Evolutionary conservation across 371 early-diverging fungal species (phyloP), one percentile per base, ranked within the genome.

Genomic region (Mucor racemosus): DNA sequence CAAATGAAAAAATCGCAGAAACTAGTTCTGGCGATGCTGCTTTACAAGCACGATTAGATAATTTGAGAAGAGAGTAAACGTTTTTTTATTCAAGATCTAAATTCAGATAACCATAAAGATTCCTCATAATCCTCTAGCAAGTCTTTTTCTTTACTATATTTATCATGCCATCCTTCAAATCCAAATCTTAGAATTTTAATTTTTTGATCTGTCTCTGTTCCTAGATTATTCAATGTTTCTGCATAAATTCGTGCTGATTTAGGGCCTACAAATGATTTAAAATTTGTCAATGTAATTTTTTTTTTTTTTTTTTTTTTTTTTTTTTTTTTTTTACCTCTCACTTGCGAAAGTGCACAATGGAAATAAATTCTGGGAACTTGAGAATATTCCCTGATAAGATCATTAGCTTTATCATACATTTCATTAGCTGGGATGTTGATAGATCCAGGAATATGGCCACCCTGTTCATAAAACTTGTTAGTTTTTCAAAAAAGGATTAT

Each of bases 21-120:
- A 72, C 82, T 15, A 86, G 88, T 10, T 89, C 86, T 21, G 90
- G 92, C 73, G 95, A 94, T 80, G 93, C 92, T 58, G 93, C 93
- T n/a, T 79, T 96, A 64, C 94, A 95, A 77, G 95, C 95, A n/a
- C 85, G 97, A 60, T 79, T 96, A 69, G 92, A 95, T 69, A 94
- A 94, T 64, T 84, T 96, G 66, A 90, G 95, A 72, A 79, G 92
- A 59, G 95, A 96, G 77, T 94, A 88, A 11, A n/a, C 48, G 8
- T 15, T 50, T 50, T 15, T 50, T 50, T 56, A 57, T 63, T 48
- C 48, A 50, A 50, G 19, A 50, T 50, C 50, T 11, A 50, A 6
- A 50, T 50, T 50, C 63, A 60, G 62, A 75, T 60, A 66, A 71
- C 92, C 91, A 91, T 21, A 83, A 71, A 26, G 82, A 76, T 1